Evolutionary conservation across 805 yeast species (phyloP).

Genomic region (Schwanniomyces occidentalis): DNA sequence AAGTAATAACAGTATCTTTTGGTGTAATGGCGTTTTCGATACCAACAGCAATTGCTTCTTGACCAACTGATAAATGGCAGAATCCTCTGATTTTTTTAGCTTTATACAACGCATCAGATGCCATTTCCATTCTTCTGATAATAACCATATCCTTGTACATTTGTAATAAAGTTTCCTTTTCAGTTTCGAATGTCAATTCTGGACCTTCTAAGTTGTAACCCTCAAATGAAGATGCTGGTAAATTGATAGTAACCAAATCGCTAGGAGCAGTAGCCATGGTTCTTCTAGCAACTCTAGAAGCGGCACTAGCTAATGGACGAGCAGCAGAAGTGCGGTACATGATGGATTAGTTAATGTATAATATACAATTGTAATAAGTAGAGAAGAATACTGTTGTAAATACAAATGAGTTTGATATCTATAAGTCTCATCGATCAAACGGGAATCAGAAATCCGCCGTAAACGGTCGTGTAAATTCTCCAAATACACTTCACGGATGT

Average conservation of each 20-base stretch:
- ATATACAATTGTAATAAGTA: conserved; percentile 4
- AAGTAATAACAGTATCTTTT: conserved; percentile 88
- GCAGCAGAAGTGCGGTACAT: conserved; percentile 16
- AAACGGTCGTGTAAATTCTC: conserved; percentile 1
- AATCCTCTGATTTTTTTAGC: conserved; percentile 98
- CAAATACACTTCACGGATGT: conserved; percentile 14
- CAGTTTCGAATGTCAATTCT: conserved; percentile 69
- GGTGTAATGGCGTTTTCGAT: conserved; percentile 90
- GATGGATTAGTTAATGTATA: conserved; percentile 5
- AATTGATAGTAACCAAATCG: conserved; percentile 50
- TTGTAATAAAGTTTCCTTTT: conserved; percentile 75
- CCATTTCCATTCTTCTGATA: conserved; percentile 98
- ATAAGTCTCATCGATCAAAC: conserved; percentile 6
- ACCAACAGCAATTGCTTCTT: conserved; percentile 99
- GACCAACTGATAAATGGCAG: conserved; percentile 98
- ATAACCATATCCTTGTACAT: conserved; percentile 97
- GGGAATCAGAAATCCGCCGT: conserved; percentile 22
- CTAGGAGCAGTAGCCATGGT: conserved; percentile 34
- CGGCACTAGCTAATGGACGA: conserved; percentile 16
- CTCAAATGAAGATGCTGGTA: conserved; percentile 83
- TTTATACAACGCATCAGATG: conserved; percentile 95
- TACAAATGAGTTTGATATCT: too few relatives aligned
- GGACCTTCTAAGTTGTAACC: conserved; percentile 78
- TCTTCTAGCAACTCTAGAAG: conserved; percentile 23
- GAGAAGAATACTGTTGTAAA: conserved; percentile 3